Percentiles rank a stretch among this genome's conserved stretches.
These are phyloP conservation scores for Curvularia eragrostidis DNA, from an alignment of 2,329 filamentous ascomycete genomes.

Conservation along the genomic window DNA sequence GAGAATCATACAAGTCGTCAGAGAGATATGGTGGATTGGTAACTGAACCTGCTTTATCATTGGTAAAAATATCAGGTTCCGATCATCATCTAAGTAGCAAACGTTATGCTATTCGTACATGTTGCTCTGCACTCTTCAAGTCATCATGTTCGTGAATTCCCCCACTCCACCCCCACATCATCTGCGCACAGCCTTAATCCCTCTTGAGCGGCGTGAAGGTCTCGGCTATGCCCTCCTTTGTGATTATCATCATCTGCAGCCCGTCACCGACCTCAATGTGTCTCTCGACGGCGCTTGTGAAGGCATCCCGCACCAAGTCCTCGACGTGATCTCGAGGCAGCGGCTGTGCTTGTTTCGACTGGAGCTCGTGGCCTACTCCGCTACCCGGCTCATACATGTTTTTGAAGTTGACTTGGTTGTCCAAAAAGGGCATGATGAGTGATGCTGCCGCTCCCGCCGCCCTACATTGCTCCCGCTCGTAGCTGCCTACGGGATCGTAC, in stretches of 20 bases:
- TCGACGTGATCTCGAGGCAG: slow-evolving; percentile 77
- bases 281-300: slow-evolving; percentile 96
- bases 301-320: slow-evolving; percentile 92
- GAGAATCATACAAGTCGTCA: neutral
- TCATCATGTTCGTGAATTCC: slow-evolving; percentile 50
- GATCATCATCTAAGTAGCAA: slow-evolving; percentile 9
- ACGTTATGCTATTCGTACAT: slow-evolving; percentile 32
- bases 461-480: slow-evolving; percentile 95
- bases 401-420: slow-evolving; percentile 99
- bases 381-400: slow-evolving; percentile 94
- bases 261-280: slow-evolving; percentile 99
- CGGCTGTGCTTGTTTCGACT: slow-evolving; percentile 72
- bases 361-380: slow-evolving; percentile 79
- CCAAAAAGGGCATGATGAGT: slow-evolving; percentile 98
- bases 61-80: slow-evolving; percentile 2
- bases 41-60: slow-evolving; percentile 4
- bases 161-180: slow-evolving; percentile 30
- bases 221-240: slow-evolving; percentile 87
- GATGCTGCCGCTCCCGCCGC: slow-evolving; percentile 91
- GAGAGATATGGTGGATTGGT: neutral
- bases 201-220: slow-evolving; percentile 80
- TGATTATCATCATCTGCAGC: slow-evolving; percentile 94
- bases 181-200: slow-evolving; percentile 34
- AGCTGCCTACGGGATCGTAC: slow-evolving; percentile 97
- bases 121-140: slow-evolving; percentile 27